Evolutionary conservation across 2,329 filamentous ascomycete species (phyloP).

Genomic region (Eutypella sp.): DNA sequence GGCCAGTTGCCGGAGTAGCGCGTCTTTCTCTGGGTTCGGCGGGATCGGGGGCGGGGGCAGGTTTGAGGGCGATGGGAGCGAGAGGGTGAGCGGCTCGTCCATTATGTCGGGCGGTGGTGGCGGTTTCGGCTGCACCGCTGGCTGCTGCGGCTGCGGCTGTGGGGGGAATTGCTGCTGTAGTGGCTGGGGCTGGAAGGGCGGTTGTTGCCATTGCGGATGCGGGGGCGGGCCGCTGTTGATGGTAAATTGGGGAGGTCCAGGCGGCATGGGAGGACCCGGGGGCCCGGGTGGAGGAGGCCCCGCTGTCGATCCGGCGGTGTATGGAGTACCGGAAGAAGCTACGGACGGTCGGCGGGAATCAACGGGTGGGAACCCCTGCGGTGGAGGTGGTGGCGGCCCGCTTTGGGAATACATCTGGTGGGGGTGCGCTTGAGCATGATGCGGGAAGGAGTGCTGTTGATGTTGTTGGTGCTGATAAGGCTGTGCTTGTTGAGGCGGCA

Average conservation of each 20-base stretch:
- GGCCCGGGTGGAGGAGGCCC: neutral
- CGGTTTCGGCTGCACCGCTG: constrained; percentile 29
- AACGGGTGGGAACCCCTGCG: neutral
- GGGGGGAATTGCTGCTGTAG: constrained; percentile 18
- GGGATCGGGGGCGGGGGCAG: constrained; percentile 78
- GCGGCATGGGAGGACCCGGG: constrained; percentile 5
- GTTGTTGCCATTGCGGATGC: constrained; percentile 22
- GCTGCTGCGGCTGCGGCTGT: constrained; percentile 16
- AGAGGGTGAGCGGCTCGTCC: constrained; percentile 51
- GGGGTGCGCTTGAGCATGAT: constrained; percentile 20
- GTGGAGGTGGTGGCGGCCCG: constrained; percentile 7
- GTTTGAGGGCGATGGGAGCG: constrained; percentile 42
- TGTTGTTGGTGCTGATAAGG: constrained; percentile 16
- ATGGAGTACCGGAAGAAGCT: constrained; percentile 12
- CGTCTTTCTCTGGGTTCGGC: constrained; percentile 92
- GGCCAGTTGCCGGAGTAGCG: constrained; percentile 72
- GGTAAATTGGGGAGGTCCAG: constrained; percentile 10
- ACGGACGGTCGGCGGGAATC: constrained; percentile 15
- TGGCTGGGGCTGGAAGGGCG: constrained; percentile 17
- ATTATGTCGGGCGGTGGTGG: constrained; percentile 50
- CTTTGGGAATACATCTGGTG: constrained; percentile 20
- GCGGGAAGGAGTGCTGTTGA: constrained; percentile 18
- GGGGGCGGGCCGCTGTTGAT: constrained; percentile 15
- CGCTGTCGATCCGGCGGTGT: constrained; percentile 9
- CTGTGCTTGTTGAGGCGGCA: constrained; percentile 25